phyloP scores from a whole-genome alignment of 1,284 basidiomycete species.

The Leccinum huronense region DNA sequence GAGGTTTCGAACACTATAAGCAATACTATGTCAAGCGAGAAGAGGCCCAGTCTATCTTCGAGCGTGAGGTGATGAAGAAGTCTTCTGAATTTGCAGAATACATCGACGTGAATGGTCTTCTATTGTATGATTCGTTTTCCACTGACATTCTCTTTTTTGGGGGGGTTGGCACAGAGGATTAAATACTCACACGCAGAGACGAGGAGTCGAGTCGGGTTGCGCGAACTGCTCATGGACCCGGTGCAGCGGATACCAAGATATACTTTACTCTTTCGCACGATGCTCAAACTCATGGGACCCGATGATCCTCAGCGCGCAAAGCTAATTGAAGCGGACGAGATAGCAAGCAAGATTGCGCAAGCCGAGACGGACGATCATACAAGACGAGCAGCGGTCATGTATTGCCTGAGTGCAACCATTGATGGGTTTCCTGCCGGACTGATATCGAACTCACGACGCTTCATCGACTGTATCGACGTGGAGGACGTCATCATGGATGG shows the following conservation, averaged over 20 bases:
- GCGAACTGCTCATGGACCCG: constrained; percentile 98
- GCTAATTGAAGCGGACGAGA: constrained; percentile 82
- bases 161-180: constrained; percentile 56
- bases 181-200: constrained; percentile 85
- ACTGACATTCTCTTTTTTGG: constrained; percentile 14
- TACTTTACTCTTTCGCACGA: constrained; percentile 87
- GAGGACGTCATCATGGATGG: constrained; percentile 73
- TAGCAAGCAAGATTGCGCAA: constrained; percentile 87
- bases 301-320: constrained; percentile 78
- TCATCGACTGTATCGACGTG: constrained; percentile 93
- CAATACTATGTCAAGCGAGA: constrained; percentile 92
- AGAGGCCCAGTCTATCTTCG: constrained; percentile 88
- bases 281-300: constrained; percentile 83
- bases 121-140: constrained; percentile 12
- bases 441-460: constrained; percentile 83
- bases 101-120: constrained; percentile 66
- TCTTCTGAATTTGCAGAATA: constrained; percentile 77
- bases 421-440: constrained; percentile 89
- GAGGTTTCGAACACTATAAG: constrained; percentile 87
- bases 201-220: constrained; percentile 83
- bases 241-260: constrained; percentile 98
- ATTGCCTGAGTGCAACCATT: constrained; percentile 81
- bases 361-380: constrained; percentile 94
- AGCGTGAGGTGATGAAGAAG: constrained; percentile 77
- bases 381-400: constrained; percentile 85